phyloP scores from a whole-genome alignment of 257 asterid genomes.

The Solanum chiquidenum region DNA sequence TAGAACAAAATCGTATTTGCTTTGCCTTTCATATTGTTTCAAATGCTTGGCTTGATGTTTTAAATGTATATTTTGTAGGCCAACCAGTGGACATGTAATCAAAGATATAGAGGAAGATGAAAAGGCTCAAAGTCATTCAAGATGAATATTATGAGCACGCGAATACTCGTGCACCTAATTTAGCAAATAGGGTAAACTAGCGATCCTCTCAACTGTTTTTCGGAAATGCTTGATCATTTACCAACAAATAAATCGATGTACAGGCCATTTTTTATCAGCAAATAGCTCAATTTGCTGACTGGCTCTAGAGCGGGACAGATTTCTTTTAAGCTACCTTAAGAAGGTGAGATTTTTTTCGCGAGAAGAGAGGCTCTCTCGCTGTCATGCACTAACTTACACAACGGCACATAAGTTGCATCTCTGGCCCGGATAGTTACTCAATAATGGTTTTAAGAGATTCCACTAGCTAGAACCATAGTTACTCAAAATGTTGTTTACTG shows the following conservation, averaged over 20 bases:
- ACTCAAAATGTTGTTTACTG: neutral
- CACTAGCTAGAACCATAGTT: neutral
- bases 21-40: neutral
- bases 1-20: neutral
- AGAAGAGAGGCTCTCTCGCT: neutral
- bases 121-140: neutral
- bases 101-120: neutral
- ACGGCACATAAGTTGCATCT: neutral
- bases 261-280: neutral
- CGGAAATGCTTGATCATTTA: neutral
- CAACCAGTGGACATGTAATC: conserved; percentile 30
- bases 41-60: neutral
- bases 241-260: neutral
- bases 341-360: neutral
- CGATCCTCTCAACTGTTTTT: neutral
- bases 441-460: neutral
- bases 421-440: neutral
- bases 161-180: neutral
- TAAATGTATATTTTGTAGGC: conserved; percentile 16
- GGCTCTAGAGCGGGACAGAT: neutral
- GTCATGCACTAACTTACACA: neutral
- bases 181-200: neutral
- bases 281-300: neutral
- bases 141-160: neutral
- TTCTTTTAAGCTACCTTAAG: neutral